phyloP scores from a whole-genome alignment of 208 protist species.

The Porcisia hertigi region DNA sequence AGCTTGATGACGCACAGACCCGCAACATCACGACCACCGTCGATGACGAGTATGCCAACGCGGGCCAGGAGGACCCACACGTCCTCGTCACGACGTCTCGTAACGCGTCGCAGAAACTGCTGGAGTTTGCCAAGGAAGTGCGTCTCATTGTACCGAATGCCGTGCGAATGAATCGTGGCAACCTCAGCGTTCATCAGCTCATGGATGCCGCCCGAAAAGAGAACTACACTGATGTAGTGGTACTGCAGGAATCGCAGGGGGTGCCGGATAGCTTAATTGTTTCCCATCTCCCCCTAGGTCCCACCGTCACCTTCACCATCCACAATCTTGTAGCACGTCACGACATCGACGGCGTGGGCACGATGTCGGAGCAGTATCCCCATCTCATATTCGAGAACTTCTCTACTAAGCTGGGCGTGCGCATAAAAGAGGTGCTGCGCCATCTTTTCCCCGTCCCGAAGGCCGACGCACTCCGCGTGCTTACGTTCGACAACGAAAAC shows the following conservation, averaged over 20 bases:
- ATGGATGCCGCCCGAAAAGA: constrained; percentile 94
- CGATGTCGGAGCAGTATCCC: constrained; percentile 96
- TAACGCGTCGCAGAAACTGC: constrained; percentile 95
- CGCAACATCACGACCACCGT: constrained; percentile 64
- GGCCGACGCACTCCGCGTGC: constrained; percentile 93
- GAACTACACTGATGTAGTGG: constrained; percentile 98
- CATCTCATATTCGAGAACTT: constrained; percentile 99
- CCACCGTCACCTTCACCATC: constrained; percentile 98
- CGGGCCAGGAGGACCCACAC: constrained; percentile 96
- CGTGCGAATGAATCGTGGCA: constrained; percentile 98
- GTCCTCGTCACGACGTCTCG: constrained; percentile 99
- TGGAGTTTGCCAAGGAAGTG: constrained; percentile 99
- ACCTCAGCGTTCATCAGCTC: constrained; percentile 92
- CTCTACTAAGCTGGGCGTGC: constrained; percentile 93
- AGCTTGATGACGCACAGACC: constrained; percentile 89
- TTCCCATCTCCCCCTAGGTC: constrained; percentile 98
- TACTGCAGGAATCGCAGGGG: constrained; percentile 98
- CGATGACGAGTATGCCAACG: constrained; percentile 98
- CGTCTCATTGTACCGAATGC: constrained; percentile 98
- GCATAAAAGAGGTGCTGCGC: constrained; percentile 94
- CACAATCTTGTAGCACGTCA: constrained; percentile 97
- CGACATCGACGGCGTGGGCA: constrained; percentile 93
- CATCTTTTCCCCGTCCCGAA: constrained; percentile 99
- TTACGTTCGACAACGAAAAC: constrained; percentile 98
- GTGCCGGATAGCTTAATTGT: constrained; percentile 98